These are phyloP conservation scores for Pestalotiopsis sp. DNA, from an alignment of 2,329 filamentous ascomycete species.

Conservation along the genomic window DNA sequence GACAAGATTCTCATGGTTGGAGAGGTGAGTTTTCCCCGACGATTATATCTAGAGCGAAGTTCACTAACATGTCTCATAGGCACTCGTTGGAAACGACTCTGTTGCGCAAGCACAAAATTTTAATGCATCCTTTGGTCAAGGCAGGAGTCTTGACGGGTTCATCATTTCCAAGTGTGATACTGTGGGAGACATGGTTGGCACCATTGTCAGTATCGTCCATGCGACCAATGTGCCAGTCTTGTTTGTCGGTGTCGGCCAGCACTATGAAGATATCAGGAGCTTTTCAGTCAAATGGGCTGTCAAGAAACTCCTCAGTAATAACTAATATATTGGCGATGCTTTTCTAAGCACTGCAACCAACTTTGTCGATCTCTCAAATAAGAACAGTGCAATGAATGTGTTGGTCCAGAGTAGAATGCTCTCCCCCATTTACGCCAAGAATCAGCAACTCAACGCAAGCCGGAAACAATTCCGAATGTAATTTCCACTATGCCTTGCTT, in stretches of 20 bases:
- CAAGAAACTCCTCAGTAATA: conserved; percentile 62
- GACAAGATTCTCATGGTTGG: conserved; percentile 99
- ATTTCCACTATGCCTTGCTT: background rate
- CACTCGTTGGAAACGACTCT: conserved; percentile 91
- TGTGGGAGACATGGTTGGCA: conserved; percentile 98
- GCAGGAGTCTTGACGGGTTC: conserved; percentile 86
- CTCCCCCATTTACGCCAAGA: background rate
- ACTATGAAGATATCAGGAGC: conserved; percentile 69
- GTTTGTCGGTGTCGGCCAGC: conserved; percentile 78
- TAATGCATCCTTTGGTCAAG: conserved; percentile 85
- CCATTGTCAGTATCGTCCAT: conserved; percentile 94
- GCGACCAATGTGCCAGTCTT: conserved; percentile 95
- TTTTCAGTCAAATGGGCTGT: conserved; percentile 73
- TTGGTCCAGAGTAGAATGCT: background rate
- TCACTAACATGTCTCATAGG: conserved; percentile 42
- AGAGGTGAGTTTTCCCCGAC: conserved; percentile 43
- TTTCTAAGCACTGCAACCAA: background rate
- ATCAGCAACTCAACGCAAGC: background rate
- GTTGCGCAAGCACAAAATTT: conserved; percentile 97
- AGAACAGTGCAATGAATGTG: background rate
- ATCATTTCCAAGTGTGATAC: conserved; percentile 99
- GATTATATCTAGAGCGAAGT: background rate
- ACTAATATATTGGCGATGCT: conserved; percentile 29
- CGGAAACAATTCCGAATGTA: conserved; percentile 3
- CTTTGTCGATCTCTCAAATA: background rate